phyloP scores from a whole-genome alignment of 2,329 filamentous ascomycete species.

The Lasiodiplodia gonubiensis region DNA sequence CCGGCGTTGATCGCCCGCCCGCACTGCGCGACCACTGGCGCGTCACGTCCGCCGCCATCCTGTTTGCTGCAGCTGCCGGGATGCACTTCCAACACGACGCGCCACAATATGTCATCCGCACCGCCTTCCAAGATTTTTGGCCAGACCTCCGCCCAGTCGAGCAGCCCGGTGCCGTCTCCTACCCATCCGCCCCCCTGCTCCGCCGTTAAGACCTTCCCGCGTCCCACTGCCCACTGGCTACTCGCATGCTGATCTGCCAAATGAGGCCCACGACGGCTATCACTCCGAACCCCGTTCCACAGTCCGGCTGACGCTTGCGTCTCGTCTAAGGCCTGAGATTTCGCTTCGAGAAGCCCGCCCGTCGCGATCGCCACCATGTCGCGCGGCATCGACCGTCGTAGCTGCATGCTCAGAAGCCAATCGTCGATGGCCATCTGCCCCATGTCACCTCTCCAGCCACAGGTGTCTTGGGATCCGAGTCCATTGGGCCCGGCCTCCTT shows the following conservation, averaged over 20 bases:
- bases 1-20: not conserved
- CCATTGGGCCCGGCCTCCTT: slow-evolving; percentile 4
- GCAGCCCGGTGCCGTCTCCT: slow-evolving; percentile 9
- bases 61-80: slow-evolving; percentile 25
- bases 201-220: slow-evolving; percentile 17
- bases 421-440: slow-evolving; percentile 21
- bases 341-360: slow-evolving; percentile 16
- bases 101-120: slow-evolving; percentile 27
- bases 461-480: slow-evolving; percentile 3
- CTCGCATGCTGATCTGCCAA: slow-evolving; percentile 12
- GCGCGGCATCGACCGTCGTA: slow-evolving; percentile 13
- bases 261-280: slow-evolving; percentile 4
- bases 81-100: slow-evolving; percentile 20
- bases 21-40: slow-evolving; percentile 14
- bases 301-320: slow-evolving; percentile 15
- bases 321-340: slow-evolving; percentile 12
- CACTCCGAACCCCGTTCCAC: not conserved
- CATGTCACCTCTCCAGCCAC: slow-evolving; percentile 25
- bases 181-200: slow-evolving; percentile 1
- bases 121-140: slow-evolving; percentile 25
- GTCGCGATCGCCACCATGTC: slow-evolving; percentile 8
- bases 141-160: slow-evolving; percentile 6
- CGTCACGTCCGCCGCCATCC: slow-evolving; percentile 15
- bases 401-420: slow-evolving; percentile 5
- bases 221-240: not conserved